phyloP scores from a whole-genome alignment of 176 grass and related monocot species.

The Paspalum vaginatum region DNA sequence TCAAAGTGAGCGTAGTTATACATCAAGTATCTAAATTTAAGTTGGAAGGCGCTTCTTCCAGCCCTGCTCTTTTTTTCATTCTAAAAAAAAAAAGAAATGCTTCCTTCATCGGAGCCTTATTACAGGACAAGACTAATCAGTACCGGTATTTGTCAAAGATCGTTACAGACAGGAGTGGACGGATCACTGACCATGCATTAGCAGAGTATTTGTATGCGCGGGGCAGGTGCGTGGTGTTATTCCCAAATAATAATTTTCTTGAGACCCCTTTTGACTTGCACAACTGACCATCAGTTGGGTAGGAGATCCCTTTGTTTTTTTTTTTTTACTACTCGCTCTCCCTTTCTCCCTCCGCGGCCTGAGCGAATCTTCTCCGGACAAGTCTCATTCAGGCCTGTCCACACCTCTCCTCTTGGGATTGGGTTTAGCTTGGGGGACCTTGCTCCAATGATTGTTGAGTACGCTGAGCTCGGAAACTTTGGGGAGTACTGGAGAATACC shows the following conservation, averaged over 20 bases:
- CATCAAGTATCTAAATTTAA: too few relatives aligned
- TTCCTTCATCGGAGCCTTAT: neutral
- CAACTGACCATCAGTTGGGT: neutral
- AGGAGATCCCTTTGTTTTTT: too few relatives aligned
- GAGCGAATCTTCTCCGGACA: too few relatives aligned
- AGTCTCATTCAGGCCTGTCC: too few relatives aligned
- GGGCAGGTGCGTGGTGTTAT: constrained; percentile 32
- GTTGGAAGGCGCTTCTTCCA: neutral
- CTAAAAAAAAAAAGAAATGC: neutral
- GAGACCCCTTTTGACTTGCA: constrained; percentile 37
- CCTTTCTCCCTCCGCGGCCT: too few relatives aligned
- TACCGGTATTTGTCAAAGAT: constrained; percentile 30
- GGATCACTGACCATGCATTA: constrained; percentile 18
- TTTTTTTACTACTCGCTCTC: too few relatives aligned
- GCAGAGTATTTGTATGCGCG: constrained; percentile 11
- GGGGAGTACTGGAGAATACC: too few relatives aligned
- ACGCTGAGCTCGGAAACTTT: too few relatives aligned
- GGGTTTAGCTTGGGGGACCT: too few relatives aligned
- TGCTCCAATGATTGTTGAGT: too few relatives aligned
- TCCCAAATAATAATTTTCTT: constrained; percentile 26
- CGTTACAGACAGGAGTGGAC: constrained; percentile 32
- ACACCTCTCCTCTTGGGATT: too few relatives aligned
- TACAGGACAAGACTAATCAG: neutral
- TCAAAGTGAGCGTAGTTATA: neutral
- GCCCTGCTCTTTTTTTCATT: too few relatives aligned